A percentile compares a stretch with the other conserved stretches of the same genome.
These are phyloP conservation scores for Artomyces pyxidatus DNA, from an alignment of 768 basidiomycete genomes.

Conservation along the genomic window DNA sequence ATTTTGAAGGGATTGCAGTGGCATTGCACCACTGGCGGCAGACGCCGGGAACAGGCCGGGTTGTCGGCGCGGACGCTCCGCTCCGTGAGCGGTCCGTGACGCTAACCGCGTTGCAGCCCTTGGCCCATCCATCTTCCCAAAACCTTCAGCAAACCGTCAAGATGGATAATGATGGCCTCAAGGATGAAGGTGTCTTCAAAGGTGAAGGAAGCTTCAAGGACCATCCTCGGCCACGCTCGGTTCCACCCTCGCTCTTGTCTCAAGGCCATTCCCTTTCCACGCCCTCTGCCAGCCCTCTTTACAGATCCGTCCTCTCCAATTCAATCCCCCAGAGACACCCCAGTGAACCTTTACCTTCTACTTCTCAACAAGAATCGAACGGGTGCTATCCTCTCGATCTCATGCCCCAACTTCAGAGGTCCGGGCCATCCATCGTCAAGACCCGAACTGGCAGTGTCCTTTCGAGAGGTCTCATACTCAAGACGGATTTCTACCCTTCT, in stretches of 20 bases:
- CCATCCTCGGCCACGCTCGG: not conserved
- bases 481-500: slow-evolving; percentile 85
- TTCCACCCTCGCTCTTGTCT: not conserved
- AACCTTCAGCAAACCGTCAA: too few species aligned
- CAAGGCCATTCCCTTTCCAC: not conserved
- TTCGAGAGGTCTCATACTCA: slow-evolving; percentile 85
- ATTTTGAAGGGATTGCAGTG: too few species aligned
- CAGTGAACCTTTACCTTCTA: slow-evolving; percentile 7
- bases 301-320: not conserved
- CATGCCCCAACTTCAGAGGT: slow-evolving; percentile 53
- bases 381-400: slow-evolving; percentile 41
- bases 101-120: too few species aligned
- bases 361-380: not conserved
- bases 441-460: slow-evolving; percentile 78
- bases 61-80: too few species aligned
- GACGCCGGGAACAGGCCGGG: too few species aligned
- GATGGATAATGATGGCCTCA: too few species aligned
- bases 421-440: slow-evolving; percentile 72
- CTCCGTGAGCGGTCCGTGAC: too few species aligned
- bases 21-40: too few species aligned
- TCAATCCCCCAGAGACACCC: slow-evolving; percentile 5
- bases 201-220: too few species aligned
- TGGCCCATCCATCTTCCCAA: too few species aligned
- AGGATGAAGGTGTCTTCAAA: too few species aligned
- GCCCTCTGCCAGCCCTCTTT: not conserved